phyloP scores from a whole-genome alignment of 148 eudicot genomes.

The Fallopia convolvulus region DNA sequence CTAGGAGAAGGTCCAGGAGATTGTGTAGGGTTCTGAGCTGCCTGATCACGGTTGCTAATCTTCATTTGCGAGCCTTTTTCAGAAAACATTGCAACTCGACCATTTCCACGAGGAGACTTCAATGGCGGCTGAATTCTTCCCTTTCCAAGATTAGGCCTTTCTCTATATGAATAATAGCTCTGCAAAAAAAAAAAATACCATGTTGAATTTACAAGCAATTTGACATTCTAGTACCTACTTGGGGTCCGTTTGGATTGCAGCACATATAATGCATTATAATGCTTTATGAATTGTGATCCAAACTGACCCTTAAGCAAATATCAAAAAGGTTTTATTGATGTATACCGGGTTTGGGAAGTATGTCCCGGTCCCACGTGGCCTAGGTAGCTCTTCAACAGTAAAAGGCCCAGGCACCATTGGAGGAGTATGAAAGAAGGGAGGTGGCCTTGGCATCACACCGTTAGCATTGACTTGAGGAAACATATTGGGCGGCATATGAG shows the following conservation, averaged over 20 bases:
- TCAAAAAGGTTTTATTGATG: neutral
- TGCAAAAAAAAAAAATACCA: conserved; percentile 22
- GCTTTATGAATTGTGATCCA: too few relatives aligned
- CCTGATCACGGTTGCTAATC: conserved; percentile 15
- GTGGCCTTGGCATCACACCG: conserved; percentile 40
- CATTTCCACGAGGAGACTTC: conserved; percentile 51
- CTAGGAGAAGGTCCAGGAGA: conserved; percentile 27
- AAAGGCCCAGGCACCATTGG: conserved; percentile 32
- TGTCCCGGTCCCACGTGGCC: conserved; percentile 71
- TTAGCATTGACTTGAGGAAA: conserved; percentile 38
- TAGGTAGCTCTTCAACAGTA: conserved; percentile 49
- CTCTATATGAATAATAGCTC: conserved; percentile 45
- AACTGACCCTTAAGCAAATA: neutral
- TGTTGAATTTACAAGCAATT: too few relatives aligned
- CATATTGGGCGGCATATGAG: conserved; percentile 38
- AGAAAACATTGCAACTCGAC: conserved; percentile 23
- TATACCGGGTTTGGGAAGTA: conserved; percentile 74
- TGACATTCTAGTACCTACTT: too few relatives aligned
- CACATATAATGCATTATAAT: too few relatives aligned
- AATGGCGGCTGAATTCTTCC: conserved; percentile 38
- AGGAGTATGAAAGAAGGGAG: conserved; percentile 31
- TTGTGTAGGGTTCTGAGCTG: conserved; percentile 17
- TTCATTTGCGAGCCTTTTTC: conserved; percentile 21
- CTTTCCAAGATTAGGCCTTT: conserved; percentile 34
- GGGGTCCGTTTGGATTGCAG: too few relatives aligned